A percentile compares a stretch with the other conserved stretches of the same genome.
Evolutionary conservation across 2,329 filamentous ascomycete species (phyloP).

Genomic region (Phaeoacremonium minimum): DNA sequence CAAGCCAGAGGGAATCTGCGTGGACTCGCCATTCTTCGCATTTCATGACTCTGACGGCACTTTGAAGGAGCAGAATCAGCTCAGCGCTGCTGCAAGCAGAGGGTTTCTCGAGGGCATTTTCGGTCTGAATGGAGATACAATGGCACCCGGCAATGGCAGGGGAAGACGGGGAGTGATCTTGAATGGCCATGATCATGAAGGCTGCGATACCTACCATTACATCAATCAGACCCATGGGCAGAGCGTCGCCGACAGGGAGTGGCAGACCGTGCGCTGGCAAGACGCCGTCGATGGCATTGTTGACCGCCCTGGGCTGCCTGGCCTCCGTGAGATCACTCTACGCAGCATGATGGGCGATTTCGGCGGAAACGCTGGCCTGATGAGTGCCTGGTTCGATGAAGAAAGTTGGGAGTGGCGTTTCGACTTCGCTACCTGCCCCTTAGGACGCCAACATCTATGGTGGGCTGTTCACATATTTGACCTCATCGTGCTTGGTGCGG

Average conservation of each 20-base stretch:
- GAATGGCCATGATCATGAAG: slow-evolving; percentile 92
- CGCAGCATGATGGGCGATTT: slow-evolving; percentile 98
- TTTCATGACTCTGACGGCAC: slow-evolving; percentile 68
- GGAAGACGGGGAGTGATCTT: slow-evolving; percentile 76
- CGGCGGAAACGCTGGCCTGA: slow-evolving; percentile 82
- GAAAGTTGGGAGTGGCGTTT: slow-evolving; percentile 71
- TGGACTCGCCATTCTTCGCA: slow-evolving; percentile 77
- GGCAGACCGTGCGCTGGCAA: slow-evolving; percentile 45
- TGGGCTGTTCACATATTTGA: slow-evolving; percentile 82
- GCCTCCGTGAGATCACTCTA: slow-evolving; percentile 84
- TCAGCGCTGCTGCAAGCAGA: slow-evolving; percentile 67
- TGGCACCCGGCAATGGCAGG: slow-evolving; percentile 54
- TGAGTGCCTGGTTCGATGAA: slow-evolving; percentile 86
- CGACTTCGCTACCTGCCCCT: slow-evolving; percentile 71
- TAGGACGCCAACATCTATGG: slow-evolving; percentile 90
- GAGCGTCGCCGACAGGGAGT: slow-evolving; percentile 33
- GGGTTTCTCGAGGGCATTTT: slow-evolving; percentile 82
- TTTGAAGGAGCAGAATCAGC: slow-evolving; percentile 86
- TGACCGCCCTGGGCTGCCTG: slow-evolving; percentile 43
- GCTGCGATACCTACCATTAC: slow-evolving; percentile 86
- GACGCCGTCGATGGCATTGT: slow-evolving; percentile 38
- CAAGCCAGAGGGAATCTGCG: slow-evolving; percentile 77
- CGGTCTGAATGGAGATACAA: slow-evolving; percentile 63
- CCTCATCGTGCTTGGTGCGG: slow-evolving; percentile 36
- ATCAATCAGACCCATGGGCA: slow-evolving; percentile 57